A percentile compares a stretch with the other conserved stretches of the same genome.
These are phyloP conservation scores for Azolla pinnata DNA, from an alignment of 75 land plant species.

Conservation along the genomic window DNA sequence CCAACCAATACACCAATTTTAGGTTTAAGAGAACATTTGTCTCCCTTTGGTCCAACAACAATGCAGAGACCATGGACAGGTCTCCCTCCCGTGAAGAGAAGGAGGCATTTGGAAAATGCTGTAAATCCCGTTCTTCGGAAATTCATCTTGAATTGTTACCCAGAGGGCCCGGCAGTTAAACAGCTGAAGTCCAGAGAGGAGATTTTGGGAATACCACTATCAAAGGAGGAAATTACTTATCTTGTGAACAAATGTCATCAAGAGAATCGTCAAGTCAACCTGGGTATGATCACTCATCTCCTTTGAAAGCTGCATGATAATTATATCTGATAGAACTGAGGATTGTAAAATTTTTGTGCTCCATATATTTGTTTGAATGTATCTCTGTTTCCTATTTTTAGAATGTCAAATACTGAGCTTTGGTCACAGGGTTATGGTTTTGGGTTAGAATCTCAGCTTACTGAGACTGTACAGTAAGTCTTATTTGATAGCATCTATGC, in stretches of 20 bases:
- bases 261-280: conserved; percentile 57
- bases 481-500: too few species aligned
- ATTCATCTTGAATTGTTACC: conserved; percentile 76
- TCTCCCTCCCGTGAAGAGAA: conserved; percentile 69
- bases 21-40: conserved; percentile 45
- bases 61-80: conserved; percentile 96
- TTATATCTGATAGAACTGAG: too few species aligned
- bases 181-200: conserved; percentile 59
- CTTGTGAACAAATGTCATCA: conserved; percentile 35
- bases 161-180: conserved; percentile 54
- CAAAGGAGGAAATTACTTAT: conserved; percentile 48
- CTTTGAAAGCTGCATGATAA: too few species aligned
- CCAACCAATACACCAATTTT: conserved; percentile 73
- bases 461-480: too few species aligned
- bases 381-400: too few species aligned
- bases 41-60: conserved; percentile 77
- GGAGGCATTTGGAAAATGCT: conserved; percentile 66
- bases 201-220: conserved; percentile 78
- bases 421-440: too few species aligned
- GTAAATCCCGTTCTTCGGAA: conserved; percentile 46
- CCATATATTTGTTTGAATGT: too few species aligned
- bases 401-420: too few species aligned
- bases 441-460: too few species aligned
- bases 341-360: too few species aligned
- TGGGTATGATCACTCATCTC: conserved; percentile 67